phyloP scores from a whole-genome alignment of 495 filamentous ascomycete genomes.

The Thozetella sp. region DNA sequence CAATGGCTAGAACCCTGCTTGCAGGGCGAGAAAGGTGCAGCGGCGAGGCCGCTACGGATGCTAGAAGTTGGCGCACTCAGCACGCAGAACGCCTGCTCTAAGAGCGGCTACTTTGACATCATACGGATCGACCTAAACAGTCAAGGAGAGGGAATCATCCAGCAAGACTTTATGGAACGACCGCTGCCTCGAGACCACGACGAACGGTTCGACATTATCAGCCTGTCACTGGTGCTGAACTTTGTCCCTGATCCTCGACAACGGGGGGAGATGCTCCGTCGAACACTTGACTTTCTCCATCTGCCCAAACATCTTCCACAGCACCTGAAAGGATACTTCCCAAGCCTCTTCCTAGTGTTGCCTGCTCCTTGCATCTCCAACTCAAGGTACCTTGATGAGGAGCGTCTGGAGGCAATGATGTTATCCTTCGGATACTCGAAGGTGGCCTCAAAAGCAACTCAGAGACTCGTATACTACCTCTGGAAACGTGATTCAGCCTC shows the following conservation, averaged over 20 bases:
- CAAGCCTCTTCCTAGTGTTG: slow-evolving; percentile 86
- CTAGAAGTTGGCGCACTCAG: slow-evolving; percentile 92
- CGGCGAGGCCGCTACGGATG: slow-evolving; percentile 53
- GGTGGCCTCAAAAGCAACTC: slow-evolving; percentile 66
- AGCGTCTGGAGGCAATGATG: slow-evolving; percentile 75
- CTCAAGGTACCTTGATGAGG: slow-evolving; percentile 84
- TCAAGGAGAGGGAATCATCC: slow-evolving; percentile 73
- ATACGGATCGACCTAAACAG: slow-evolving; percentile 90
- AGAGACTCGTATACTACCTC: slow-evolving; percentile 87
- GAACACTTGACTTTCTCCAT: slow-evolving; percentile 68
- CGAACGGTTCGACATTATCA: slow-evolving; percentile 84
- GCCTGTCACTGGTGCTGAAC: slow-evolving; percentile 93
- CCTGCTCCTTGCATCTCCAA: slow-evolving; percentile 89
- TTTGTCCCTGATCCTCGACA: slow-evolving; percentile 78
- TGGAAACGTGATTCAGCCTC: slow-evolving; percentile 54
- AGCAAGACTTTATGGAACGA: slow-evolving; percentile 94
- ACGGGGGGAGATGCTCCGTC: slow-evolving; percentile 85
- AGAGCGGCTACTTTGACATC: slow-evolving; percentile 68
- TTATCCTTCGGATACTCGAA: slow-evolving; percentile 70
- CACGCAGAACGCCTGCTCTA: slow-evolving; percentile 80
- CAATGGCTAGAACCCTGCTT: slow-evolving; percentile 71
- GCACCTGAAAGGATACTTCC: slow-evolving; percentile 48
- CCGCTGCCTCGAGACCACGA: slow-evolving; percentile 64
- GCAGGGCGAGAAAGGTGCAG: slow-evolving; percentile 21
- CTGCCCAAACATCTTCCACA: slow-evolving; percentile 14